Evolutionary conservation across 176 grass and related monocot species (phyloP).

Genomic region (maize (Zea mays)): Zm-B73-REFERENCE-NAM-5.0 NC_050101.1:130946001-130946500

Average conservation of each 20-base stretch:
- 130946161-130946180: conserved; percentile 49
- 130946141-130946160: conserved; percentile 38
- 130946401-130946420: not conserved
- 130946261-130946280: conserved; percentile 49
- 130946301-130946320: conserved; percentile 40
- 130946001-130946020: conserved; percentile 22
- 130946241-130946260: conserved; percentile 22
- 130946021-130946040: conserved; percentile 39
- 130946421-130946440: not conserved
- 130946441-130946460: not conserved
- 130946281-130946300: conserved; percentile 56
- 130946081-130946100: conserved; percentile 43
- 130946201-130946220: conserved; percentile 31
- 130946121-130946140: conserved; percentile 49
- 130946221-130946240: conserved; percentile 29
- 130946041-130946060: conserved; percentile 45
- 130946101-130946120: conserved; percentile 42
- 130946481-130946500: not conserved
- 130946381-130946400: not conserved
- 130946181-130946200: conserved; percentile 34
- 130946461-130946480: not conserved
- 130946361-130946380: not conserved
- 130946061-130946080: conserved; percentile 35
- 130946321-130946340: conserved; percentile 30
- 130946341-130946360: conserved; percentile 36